phyloP scores from a whole-genome alignment of 768 basidiomycete species.

The Amanita polypyramis region DNA sequence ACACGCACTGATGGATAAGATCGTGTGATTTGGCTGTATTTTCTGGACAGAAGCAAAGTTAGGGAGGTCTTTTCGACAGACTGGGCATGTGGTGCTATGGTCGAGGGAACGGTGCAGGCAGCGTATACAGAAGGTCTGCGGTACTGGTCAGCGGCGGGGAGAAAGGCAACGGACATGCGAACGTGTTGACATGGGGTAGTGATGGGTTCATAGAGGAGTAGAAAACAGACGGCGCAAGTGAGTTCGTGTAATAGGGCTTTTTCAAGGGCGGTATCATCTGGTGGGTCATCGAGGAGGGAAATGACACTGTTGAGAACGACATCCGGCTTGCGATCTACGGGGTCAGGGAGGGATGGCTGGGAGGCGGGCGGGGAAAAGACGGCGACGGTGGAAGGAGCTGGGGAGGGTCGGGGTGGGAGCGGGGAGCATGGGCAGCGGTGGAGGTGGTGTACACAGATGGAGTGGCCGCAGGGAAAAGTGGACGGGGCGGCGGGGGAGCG shows the following conservation, averaged over 20 bases:
- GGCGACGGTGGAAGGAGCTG: background rate
- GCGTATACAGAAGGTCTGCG: constrained; percentile 79
- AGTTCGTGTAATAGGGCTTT: constrained; percentile 62
- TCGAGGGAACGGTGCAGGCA: constrained; percentile 90
- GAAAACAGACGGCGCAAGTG: constrained; percentile 87
- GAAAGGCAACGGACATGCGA: constrained; percentile 19
- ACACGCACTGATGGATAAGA: constrained; percentile 58
- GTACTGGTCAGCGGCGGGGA: constrained; percentile 9
- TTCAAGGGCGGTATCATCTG: constrained; percentile 35
- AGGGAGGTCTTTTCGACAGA: constrained; percentile 77
- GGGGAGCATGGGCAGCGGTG: constrained; percentile 20
- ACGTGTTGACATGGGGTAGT: constrained; percentile 96
- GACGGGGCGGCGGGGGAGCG: constrained; percentile 45
- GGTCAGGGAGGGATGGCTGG: constrained; percentile 10
- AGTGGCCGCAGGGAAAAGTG: constrained; percentile 78
- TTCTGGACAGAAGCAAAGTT: constrained; percentile 71
- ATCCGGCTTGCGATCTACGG: constrained; percentile 24
- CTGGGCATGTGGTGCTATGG: constrained; percentile 71
- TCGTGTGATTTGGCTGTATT: constrained; percentile 61
- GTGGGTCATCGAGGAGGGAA: constrained; percentile 21
- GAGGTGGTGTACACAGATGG: constrained; percentile 56
- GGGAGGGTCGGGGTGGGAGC: constrained; percentile 19
- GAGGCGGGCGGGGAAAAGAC: constrained; percentile 7
- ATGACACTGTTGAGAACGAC: constrained; percentile 51
- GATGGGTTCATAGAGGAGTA: constrained; percentile 72